Evolutionary conservation across 768 basidiomycete species (phyloP).

Genomic region (Cystobasidium onofrii): DNA sequence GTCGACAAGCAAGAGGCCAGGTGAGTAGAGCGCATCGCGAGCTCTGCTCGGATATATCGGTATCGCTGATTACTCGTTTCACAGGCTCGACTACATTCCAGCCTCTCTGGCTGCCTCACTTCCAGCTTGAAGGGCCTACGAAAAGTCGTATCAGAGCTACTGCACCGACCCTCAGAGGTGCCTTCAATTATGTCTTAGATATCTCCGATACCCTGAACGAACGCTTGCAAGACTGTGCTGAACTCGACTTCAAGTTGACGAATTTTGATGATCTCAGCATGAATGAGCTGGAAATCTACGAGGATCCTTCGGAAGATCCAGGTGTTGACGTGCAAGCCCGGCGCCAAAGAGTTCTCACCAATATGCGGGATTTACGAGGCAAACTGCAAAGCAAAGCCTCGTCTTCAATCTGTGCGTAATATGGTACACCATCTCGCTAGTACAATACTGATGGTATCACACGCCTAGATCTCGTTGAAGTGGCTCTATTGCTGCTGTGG

Average conservation of each 20-base stretch:
- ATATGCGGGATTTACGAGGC: slow-evolving; percentile 56
- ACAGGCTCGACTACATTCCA: slow-evolving; percentile 32
- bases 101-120: slow-evolving; percentile 34
- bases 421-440: background rate
- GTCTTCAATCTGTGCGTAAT: slow-evolving; percentile 54
- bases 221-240: slow-evolving; percentile 49
- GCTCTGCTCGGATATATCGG: too few species aligned
- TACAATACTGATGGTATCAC: background rate
- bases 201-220: slow-evolving; percentile 28
- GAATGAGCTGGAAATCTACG: slow-evolving; percentile 63
- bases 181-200: slow-evolving; percentile 56
- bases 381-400: slow-evolving; percentile 50
- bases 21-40: background rate
- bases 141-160: background rate
- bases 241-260: slow-evolving; percentile 62
- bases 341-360: slow-evolving; percentile 51
- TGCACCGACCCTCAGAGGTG: slow-evolving; percentile 48
- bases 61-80: background rate
- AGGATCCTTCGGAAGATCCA: slow-evolving; percentile 32
- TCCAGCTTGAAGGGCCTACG: slow-evolving; percentile 24
- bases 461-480: slow-evolving; percentile 52
- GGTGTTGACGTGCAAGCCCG: slow-evolving; percentile 46
- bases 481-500: slow-evolving; percentile 71
- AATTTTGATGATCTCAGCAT: slow-evolving; percentile 63
- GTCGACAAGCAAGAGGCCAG: slow-evolving; percentile 35